Evolutionary conservation across 2,329 filamentous ascomycete genomes (phyloP).

Genomic region (Paracoccidioides lutzii): DNA sequence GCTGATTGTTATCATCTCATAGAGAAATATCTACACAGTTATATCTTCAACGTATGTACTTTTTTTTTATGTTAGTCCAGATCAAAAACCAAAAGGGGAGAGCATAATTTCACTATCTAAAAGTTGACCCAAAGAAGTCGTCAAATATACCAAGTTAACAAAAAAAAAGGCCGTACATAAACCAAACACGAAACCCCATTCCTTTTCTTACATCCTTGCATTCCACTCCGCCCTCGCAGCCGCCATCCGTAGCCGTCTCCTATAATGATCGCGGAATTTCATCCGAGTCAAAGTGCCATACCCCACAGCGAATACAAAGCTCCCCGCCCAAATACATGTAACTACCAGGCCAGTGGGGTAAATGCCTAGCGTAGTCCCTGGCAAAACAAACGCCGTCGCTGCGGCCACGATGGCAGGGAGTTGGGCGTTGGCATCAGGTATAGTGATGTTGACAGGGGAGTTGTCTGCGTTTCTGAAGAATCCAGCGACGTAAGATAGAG

Average conservation of each 20-base stretch:
- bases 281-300: conserved; percentile 22
- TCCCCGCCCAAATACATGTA: conserved; percentile 20
- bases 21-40: too few relatives aligned
- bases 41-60: too few relatives aligned
- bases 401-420: conserved; percentile 14
- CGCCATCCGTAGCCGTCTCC: conserved; percentile 14
- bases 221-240: neutral
- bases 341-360: conserved; percentile 22
- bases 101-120: too few relatives aligned
- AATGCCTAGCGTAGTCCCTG: conserved; percentile 21
- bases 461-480: conserved; percentile 15
- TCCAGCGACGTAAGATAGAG: conserved; percentile 26
- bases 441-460: conserved; percentile 15
- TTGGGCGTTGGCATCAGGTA: conserved; percentile 13
- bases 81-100: too few relatives aligned
- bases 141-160: too few relatives aligned
- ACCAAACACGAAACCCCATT: neutral
- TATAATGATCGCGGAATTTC: conserved; percentile 22
- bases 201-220: neutral
- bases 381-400: conserved; percentile 19
- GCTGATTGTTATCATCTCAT: too few relatives aligned
- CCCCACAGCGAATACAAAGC: conserved; percentile 21
- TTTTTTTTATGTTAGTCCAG: neutral
- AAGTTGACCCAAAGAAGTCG: too few relatives aligned
- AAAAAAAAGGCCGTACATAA: neutral